These are phyloP conservation scores for Diplocarpon rosae DNA, from an alignment of 2,329 filamentous ascomycete genomes.

Conservation along the genomic window DNA sequence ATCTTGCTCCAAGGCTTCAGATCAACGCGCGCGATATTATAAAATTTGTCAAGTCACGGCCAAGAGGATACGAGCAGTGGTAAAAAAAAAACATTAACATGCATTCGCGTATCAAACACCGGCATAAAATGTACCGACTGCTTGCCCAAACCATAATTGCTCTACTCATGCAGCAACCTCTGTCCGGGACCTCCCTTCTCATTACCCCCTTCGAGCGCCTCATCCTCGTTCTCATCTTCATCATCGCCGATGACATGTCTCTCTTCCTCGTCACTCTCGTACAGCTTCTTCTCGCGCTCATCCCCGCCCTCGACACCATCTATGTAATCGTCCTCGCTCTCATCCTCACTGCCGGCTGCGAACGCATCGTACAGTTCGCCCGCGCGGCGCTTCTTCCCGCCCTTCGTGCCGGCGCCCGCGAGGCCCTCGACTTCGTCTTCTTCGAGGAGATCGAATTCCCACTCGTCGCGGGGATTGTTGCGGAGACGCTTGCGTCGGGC, in stretches of 20 bases:
- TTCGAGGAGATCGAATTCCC: slow-evolving; percentile 89
- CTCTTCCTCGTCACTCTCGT: slow-evolving; percentile 30
- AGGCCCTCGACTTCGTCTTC: slow-evolving; percentile 60
- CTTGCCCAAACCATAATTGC: too few relatives aligned
- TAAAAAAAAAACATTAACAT: too few relatives aligned
- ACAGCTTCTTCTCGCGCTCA: slow-evolving; percentile 26
- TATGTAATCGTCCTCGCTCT: slow-evolving; percentile 37
- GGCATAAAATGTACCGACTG: too few relatives aligned
- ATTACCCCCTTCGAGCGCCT: slow-evolving; percentile 1
- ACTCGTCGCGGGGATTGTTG: slow-evolving; percentile 67
- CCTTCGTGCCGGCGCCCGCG: slow-evolving; percentile 35
- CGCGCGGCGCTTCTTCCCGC: slow-evolving; percentile 49
- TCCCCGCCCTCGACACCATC: slow-evolving; percentile 32
- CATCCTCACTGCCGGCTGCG: slow-evolving; percentile 78
- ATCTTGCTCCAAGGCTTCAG: too few relatives aligned
- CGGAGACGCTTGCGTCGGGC: slow-evolving; percentile 66
- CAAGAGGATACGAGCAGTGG: too few relatives aligned
- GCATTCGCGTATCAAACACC: too few relatives aligned
- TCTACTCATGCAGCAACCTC: background rate
- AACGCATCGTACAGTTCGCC: slow-evolving; percentile 97
- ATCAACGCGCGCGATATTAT: too few relatives aligned
- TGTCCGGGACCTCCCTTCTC: slow-evolving; percentile 13
- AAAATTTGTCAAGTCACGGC: too few relatives aligned
- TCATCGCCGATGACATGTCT: slow-evolving; percentile 42
- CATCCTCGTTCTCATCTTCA: slow-evolving; percentile 30